Base-by-base conservation (phyloP, 495 filamentous ascomycete species). In the Aspergillus funiculosus region DNA sequence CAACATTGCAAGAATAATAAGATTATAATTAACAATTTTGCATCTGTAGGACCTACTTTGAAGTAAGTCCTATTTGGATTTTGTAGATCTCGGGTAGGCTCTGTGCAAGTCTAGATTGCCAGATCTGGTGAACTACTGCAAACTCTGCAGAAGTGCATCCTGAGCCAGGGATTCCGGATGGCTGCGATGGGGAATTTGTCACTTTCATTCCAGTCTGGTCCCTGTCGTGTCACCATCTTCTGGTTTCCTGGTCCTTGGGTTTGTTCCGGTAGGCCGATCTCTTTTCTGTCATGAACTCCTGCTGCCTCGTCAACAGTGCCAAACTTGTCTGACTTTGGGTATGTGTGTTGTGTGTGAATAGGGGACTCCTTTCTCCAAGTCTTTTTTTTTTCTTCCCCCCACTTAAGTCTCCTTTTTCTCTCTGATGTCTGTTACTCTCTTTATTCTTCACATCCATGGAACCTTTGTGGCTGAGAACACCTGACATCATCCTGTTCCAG, bases 211-310 rank as follows among this genome's bases (percentile, higher is more conserved):
- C 28, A 19, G 31, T 35, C 30, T 15, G 14, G 30, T 34, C 35
- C 17, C 14, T 40, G 37, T 19, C 21, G 21, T 28, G 22, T 13
- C 17, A 21, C 24, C 38, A 2, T 17, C 22, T 27, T 6, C 20
- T 26, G 26, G 31, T 45, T 46, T 48, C 50, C 44, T 34, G 44
- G 50, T 48, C 20, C 44, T 48, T 37, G 44, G 50, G 39, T 48
- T 38, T 14, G 17, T 17, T 26, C 38, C 11, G 21, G 38, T 29
- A 14, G 21, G 38, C 22, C 18, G 13, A 38, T 39, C 17, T 21
- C 22, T 21, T 21, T 39, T 39, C 0, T 14, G 11, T 15, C 14
- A 13, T 34, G 7, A 34, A 13, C n/a, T n/a, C n/a, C n/a, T n/a
- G n/a, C n/a, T n/a, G n/a, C n/a, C n/a, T n/a, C n/a, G n/a, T n/a